Evolutionary conservation across 257 asterid species (phyloP).

Genomic region (Solanum ahanhuiri): DNA sequence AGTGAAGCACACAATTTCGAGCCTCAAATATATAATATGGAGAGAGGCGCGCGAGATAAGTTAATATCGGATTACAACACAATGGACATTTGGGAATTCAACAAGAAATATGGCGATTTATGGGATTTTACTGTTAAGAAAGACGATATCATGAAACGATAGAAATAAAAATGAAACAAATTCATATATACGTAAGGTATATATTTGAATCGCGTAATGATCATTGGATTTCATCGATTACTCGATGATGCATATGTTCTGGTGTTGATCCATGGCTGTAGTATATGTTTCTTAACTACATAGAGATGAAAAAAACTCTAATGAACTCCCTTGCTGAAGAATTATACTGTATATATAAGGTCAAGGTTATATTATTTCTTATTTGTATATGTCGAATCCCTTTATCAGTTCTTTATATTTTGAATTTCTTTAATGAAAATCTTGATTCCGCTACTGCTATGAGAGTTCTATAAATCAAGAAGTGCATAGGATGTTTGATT

Average conservation of each 20-base stretch:
- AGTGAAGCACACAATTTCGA: slow-evolving; percentile 88
- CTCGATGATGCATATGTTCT: background rate
- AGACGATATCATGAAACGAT: slow-evolving; percentile 56
- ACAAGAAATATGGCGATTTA: slow-evolving; percentile 70
- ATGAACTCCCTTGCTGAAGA: background rate
- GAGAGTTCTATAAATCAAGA: background rate
- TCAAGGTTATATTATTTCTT: background rate
- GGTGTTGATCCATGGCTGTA: background rate
- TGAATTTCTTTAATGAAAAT: background rate
- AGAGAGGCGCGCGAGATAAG: slow-evolving; percentile 82
- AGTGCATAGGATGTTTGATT: background rate
- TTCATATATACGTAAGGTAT: background rate
- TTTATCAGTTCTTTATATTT: background rate
- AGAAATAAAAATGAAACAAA: background rate
- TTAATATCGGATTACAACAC: slow-evolving; percentile 73
- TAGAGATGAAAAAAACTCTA: background rate
- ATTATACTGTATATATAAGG: background rate
- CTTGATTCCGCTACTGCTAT: background rate
- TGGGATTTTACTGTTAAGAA: slow-evolving; percentile 74
- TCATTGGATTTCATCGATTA: background rate
- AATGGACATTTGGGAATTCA: slow-evolving; percentile 90
- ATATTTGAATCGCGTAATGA: background rate
- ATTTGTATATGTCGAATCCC: background rate
- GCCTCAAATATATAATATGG: slow-evolving; percentile 88
- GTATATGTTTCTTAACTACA: background rate